Evolutionary conservation across 345 rosid species (phyloP).

Genomic region (Dimocarpus longan): DNA sequence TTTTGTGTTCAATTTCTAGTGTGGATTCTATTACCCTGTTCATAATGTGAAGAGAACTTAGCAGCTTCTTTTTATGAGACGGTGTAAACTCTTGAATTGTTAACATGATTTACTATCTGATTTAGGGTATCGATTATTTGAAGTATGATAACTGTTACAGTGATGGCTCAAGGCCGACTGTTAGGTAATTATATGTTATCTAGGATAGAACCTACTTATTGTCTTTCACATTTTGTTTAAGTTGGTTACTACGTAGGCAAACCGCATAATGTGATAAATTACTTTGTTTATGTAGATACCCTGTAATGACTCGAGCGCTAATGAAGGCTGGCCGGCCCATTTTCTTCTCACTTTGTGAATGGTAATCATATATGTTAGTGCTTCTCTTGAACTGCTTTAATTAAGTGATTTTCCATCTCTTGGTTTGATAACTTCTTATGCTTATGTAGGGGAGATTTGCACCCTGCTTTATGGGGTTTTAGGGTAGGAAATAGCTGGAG

Average conservation of each 20-base stretch:
- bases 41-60: neutral
- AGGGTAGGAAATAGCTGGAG: slow-evolving; percentile 92
- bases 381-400: neutral
- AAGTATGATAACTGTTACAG: slow-evolving; percentile 89
- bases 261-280: neutral
- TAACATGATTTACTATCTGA: neutral
- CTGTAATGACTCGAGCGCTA: slow-evolving; percentile 83
- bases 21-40: neutral
- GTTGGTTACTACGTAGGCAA: neutral
- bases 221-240: neutral
- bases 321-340: slow-evolving; percentile 73
- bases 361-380: slow-evolving; percentile 38
- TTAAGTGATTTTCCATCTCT: neutral
- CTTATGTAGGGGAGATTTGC: slow-evolving; percentile 72
- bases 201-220: neutral
- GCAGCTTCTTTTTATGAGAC: neutral
- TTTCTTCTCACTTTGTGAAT: slow-evolving; percentile 89
- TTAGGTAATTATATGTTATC: slow-evolving; percentile 45
- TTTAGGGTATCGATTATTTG: slow-evolving; percentile 86
- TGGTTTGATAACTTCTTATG: neutral
- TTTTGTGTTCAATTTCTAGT: slow-evolving; percentile 13
- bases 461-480: slow-evolving; percentile 89
- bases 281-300: slow-evolving; percentile 54
- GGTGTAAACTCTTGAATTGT: neutral
- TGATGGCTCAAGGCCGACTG: slow-evolving; percentile 63